Conservation (phyloP, 805 yeast species). For the Saccharomycopsis capsularis region DNA sequence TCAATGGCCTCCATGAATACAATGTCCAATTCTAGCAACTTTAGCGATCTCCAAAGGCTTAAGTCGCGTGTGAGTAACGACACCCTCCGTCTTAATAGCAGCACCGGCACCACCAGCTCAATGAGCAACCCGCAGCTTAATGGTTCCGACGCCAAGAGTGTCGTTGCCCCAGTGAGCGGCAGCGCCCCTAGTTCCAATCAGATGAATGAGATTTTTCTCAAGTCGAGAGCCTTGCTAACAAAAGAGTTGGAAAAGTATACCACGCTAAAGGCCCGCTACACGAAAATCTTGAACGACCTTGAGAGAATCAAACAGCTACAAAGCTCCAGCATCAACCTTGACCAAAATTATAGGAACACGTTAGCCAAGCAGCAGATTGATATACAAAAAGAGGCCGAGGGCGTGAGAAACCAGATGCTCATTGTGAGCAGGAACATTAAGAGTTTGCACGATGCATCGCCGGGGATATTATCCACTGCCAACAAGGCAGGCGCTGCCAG, state of each 20-base stretch:
- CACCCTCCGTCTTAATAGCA: too few species aligned
- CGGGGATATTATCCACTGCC: neutral
- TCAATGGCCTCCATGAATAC: too few species aligned
- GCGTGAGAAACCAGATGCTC: neutral
- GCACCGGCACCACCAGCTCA: neutral
- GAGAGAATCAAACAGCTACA: neutral
- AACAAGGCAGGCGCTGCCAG: neutral
- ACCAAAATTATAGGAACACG: neutral
- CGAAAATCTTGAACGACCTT: neutral
- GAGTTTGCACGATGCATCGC: neutral
- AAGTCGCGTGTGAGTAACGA: too few species aligned
- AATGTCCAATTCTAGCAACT: too few species aligned
- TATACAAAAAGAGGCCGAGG: neutral
- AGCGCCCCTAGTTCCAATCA: neutral
- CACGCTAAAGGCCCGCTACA: neutral
- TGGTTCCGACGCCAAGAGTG: too few species aligned
- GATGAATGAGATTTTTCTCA: neutral
- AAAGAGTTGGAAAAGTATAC: conserved; percentile 6
- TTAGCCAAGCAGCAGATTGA: neutral
- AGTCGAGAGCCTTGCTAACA: neutral
- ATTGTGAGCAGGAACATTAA: neutral
- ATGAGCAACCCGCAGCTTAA: neutral
- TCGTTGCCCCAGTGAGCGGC: neutral
- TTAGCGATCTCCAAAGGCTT: too few species aligned
- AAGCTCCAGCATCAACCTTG: neutral